Evolutionary conservation across 805 yeast genomes (phyloP).

Genomic region (Monosporozyma aerobia): DNA sequence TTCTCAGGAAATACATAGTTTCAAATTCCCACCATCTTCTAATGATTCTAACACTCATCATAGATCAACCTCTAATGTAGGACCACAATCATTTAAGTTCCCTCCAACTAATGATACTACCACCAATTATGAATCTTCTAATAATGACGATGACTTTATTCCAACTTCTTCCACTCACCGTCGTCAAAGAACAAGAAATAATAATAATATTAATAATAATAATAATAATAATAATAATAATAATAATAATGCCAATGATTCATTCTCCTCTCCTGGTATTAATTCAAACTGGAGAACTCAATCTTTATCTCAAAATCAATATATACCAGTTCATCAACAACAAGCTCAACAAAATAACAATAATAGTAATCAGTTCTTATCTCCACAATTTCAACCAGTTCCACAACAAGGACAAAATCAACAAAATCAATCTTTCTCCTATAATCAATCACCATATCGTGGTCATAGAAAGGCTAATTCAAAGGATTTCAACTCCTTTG

Average conservation of each 20-base stretch:
- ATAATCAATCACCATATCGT: conserved; percentile 26
- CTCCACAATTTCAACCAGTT: conserved; percentile 1
- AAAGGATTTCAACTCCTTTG: conserved; percentile 19
- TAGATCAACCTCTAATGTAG: conserved; percentile 19
- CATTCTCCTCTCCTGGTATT: conserved; percentile 31
- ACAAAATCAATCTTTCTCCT: neutral
- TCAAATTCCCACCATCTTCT: conserved; percentile 28
- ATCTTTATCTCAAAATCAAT: conserved; percentile 20
- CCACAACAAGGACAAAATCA: neutral
- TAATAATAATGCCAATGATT: no score
- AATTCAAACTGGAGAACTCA: conserved; percentile 56
- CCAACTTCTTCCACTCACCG: conserved; percentile 24
- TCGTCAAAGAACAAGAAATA: conserved; percentile 21
- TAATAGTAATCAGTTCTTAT: conserved; percentile 6
- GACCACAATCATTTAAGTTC: conserved; percentile 53
- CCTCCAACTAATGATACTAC: conserved; percentile 36
- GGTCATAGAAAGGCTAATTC: conserved; percentile 22
- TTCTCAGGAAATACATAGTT: conserved; percentile 14
- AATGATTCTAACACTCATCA: conserved; percentile 8
- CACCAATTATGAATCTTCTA: neutral
- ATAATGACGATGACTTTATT: conserved; percentile 23
- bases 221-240: conserved; percentile 3
- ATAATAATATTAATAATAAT: conserved; percentile 3
- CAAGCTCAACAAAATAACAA: conserved; percentile 25
- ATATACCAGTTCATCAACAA: conserved; percentile 31